These are phyloP conservation scores for Fraxinus ornus DNA, from an alignment of 305 asterid species.

Conservation along the genomic window DNA sequence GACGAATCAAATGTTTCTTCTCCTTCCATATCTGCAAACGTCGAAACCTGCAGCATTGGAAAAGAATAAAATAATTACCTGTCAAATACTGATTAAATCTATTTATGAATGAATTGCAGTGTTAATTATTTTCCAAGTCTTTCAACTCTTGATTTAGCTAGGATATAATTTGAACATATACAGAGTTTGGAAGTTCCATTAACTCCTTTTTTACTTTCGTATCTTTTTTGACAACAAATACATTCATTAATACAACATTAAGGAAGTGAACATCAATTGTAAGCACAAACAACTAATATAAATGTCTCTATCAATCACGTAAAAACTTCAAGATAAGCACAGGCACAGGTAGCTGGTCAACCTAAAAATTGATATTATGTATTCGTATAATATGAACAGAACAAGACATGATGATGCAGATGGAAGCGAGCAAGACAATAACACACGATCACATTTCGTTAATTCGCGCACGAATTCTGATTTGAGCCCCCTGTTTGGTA, in stretches of 20 bases:
- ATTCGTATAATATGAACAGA: background rate
- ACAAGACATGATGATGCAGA: background rate
- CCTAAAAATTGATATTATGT: background rate
- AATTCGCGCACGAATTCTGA: background rate
- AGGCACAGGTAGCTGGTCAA: background rate
- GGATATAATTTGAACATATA: background rate
- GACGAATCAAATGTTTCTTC: slow-evolving; percentile 96
- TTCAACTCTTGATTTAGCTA: background rate
- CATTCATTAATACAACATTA: background rate
- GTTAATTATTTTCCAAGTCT: slow-evolving; percentile 7
- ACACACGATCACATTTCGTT: background rate
- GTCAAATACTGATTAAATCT: background rate
- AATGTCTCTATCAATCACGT: background rate
- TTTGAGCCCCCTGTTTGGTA: too few species aligned
- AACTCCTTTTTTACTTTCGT: background rate
- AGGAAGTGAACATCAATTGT: background rate
- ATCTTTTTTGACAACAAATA: slow-evolving; percentile 1
- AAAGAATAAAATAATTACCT: background rate
- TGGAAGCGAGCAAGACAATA: background rate
- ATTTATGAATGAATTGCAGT: background rate
- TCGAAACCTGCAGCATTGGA: slow-evolving; percentile 61
- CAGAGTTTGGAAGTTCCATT: background rate
- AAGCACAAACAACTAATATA: background rate
- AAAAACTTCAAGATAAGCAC: background rate
- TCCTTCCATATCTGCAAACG: slow-evolving; percentile 99